phyloP scores from a whole-genome alignment of 768 basidiomycete genomes.

The Podaxis sp. region DNA sequence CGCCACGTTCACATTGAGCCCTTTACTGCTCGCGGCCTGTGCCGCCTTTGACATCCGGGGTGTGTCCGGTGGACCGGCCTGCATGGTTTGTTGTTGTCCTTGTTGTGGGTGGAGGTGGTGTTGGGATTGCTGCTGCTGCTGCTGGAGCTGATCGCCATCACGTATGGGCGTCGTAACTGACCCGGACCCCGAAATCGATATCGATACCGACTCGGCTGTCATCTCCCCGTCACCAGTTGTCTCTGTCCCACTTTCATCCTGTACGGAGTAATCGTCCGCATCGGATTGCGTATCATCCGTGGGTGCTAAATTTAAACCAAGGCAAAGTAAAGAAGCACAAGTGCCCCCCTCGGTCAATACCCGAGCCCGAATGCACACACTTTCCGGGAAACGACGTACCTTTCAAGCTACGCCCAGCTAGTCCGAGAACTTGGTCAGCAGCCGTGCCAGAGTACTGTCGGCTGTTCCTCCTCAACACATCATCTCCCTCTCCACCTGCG shows the following conservation, averaged over 20 bases:
- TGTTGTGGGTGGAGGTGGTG: too few relatives aligned
- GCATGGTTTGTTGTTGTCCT: slow-evolving; percentile 26
- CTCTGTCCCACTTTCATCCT: slow-evolving; percentile 77
- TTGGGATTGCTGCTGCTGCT: slow-evolving; percentile 16
- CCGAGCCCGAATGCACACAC: slow-evolving; percentile 7
- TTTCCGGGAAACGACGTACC: slow-evolving; percentile 36
- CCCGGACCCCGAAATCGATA: slow-evolving; percentile 28
- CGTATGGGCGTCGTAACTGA: slow-evolving; percentile 33
- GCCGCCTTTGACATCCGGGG: slow-evolving; percentile 54
- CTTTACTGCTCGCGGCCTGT: slow-evolving; percentile 61
- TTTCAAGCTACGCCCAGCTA: slow-evolving; percentile 66
- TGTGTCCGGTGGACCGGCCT: slow-evolving; percentile 41
- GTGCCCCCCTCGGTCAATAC: slow-evolving; percentile 5
- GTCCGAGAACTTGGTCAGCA: slow-evolving; percentile 79
- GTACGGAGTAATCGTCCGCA: slow-evolving; percentile 63
- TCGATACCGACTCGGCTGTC: slow-evolving; percentile 41
- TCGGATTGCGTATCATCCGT: slow-evolving; percentile 69
- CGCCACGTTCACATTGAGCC: slow-evolving; percentile 63
- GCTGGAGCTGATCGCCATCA: slow-evolving; percentile 20
- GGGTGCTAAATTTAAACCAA: slow-evolving; percentile 30
- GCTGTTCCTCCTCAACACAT: slow-evolving; percentile 69
- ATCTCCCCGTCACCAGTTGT: slow-evolving; percentile 56
- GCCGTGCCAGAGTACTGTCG: slow-evolving; percentile 81
- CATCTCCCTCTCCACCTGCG: slow-evolving; percentile 26
- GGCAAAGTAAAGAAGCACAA: slow-evolving; percentile 21